Evolutionary conservation across 2,329 filamentous ascomycete genomes (phyloP).

Genomic region (Pseudopyricularia cyperi): DNA sequence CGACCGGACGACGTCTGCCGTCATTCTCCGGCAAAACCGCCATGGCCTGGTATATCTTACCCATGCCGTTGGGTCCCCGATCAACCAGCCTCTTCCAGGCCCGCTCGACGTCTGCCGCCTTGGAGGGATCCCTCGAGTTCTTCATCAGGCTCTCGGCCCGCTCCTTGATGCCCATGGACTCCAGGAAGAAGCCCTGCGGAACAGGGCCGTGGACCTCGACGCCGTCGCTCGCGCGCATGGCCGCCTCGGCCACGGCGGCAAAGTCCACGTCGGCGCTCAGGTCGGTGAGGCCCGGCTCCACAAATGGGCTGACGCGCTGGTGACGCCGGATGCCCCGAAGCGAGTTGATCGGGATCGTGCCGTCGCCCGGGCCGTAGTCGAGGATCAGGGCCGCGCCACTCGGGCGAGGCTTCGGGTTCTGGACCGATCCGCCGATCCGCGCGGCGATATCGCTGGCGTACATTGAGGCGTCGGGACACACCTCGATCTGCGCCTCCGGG

Average conservation of each 20-base stretch:
- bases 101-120: conserved; percentile 25
- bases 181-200: conserved; percentile 69
- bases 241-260: conserved; percentile 69
- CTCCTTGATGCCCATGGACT: conserved; percentile 70
- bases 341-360: conserved; percentile 71
- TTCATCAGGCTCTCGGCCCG: conserved; percentile 56
- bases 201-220: conserved; percentile 91
- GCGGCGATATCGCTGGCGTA: conserved; percentile 71
- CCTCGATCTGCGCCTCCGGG: conserved; percentile 64
- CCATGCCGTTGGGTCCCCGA: conserved; percentile 74
- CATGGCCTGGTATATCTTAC: conserved; percentile 85
- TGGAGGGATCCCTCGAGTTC: conserved; percentile 16
- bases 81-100: conserved; percentile 80
- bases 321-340: conserved; percentile 80
- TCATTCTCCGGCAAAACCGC: conserved; percentile 75
- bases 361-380: conserved; percentile 72
- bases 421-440: conserved; percentile 61
- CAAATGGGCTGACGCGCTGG: conserved; percentile 64
- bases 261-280: conserved; percentile 93
- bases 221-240: conserved; percentile 58
- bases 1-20: conserved; percentile 65
- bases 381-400: conserved; percentile 87
- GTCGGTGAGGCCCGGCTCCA: conserved; percentile 70
- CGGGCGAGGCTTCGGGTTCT: conserved; percentile 43
- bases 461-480: conserved; percentile 75